Percentiles rank a stretch among this genome's conserved stretches.
phyloP scores from a whole-genome alignment of 495 filamentous ascomycete species.

The Xylaria scruposa region DNA sequence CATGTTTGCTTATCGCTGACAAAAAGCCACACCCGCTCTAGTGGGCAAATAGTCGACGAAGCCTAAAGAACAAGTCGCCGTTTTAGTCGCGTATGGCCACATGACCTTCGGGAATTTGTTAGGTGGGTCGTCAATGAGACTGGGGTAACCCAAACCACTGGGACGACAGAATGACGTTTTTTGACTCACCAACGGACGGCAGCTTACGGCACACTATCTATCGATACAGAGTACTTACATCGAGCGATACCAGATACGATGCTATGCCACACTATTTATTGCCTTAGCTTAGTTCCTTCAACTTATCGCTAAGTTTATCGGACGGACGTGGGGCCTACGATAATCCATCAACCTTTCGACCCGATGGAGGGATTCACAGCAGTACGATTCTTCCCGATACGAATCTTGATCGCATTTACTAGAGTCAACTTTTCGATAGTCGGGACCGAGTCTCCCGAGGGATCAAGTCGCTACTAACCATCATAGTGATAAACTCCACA shows the following conservation, averaged over 20 bases:
- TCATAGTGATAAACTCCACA: not conserved
- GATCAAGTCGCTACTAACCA: not conserved
- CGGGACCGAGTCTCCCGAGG: not conserved
- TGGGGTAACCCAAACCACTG: conserved; percentile 11
- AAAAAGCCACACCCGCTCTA: not conserved
- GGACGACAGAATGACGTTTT: not conserved
- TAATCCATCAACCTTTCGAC: not conserved
- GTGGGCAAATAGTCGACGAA: not conserved
- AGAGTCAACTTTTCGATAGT: not conserved
- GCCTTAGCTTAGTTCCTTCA: not conserved
- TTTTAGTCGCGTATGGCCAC: not conserved
- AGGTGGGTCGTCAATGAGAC: not conserved
- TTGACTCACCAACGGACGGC: no score
- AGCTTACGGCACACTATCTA: not conserved
- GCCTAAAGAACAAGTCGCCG: not conserved
- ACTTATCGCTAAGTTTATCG: not conserved
- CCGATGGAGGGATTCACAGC: not conserved
- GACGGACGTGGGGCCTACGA: not conserved
- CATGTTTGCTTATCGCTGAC: not conserved
- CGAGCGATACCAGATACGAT: not conserved
- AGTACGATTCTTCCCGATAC: not conserved
- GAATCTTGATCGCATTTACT: not conserved
- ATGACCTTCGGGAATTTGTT: conserved; percentile 12
- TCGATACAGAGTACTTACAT: not conserved
- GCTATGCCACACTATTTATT: not conserved